Evolutionary conservation across 495 filamentous ascomycete species (phyloP), one percentile per base, ranked within the genome.

Genomic region (Venustampulla echinocandica): DNA sequence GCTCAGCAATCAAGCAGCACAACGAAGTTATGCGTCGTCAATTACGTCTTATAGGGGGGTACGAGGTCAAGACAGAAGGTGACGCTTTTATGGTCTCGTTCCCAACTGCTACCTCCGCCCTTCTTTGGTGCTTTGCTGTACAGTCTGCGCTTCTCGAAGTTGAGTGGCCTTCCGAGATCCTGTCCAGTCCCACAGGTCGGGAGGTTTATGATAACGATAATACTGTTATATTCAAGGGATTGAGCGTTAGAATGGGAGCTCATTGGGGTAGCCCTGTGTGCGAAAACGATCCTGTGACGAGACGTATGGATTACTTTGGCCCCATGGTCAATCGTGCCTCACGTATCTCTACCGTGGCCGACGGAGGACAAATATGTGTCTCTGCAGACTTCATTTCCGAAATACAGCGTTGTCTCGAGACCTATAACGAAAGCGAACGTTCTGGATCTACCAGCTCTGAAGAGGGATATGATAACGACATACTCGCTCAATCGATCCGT

Each of bases 1-100:
- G 87, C 45, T 86, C 88, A 7, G 87, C 89, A 39, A 97, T 97
- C 61, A 90, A 87, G 61, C 81, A 92, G 43, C 92, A 99, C 67
- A 97, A 99, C 58, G 85, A 90, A 53, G 77, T 95, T 14, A 88
- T 99, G 76, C 85, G 92, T 33, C 80, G 93, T 22, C 90, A 96
- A 56, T 73, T 99, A 44, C 80, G 90, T 25, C 82, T 90, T 42
- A 90, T 96, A 46, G 93, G 92, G 58, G 92, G 92, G 0, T 99
- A 96, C 58, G 92, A 99, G 65, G 89, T 99, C 61, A 99, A 99
- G 71, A 97, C 92, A 0, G 92, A 99, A 84, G 92, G 92, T 50
- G 92, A 99, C 66, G 92, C 93, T 28, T 99, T 99, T 63, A 96
- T 99, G 89, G 92, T 99, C 13, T 92, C 88, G 24, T 99, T 99